These are phyloP conservation scores for Naganishia sp. DNA, from an alignment of 1,284 basidiomycete species.

Conservation along the genomic window DNA sequence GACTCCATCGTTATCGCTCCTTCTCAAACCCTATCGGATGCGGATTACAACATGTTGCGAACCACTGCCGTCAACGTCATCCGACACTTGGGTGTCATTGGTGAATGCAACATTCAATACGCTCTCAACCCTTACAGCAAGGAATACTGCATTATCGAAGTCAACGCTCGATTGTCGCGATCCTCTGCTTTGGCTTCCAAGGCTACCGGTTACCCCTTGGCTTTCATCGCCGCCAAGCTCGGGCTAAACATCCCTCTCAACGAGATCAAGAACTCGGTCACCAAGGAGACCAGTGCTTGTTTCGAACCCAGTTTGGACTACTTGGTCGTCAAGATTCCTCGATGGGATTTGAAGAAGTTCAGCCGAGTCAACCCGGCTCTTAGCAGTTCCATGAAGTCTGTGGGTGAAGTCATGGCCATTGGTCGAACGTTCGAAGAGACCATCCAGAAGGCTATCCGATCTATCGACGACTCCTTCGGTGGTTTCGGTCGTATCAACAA, in stretches of 20 bases:
- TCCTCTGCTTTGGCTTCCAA: conserved; percentile 98
- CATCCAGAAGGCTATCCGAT: conserved; percentile 94
- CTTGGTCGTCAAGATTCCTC: conserved; percentile 95
- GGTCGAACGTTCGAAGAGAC: conserved; percentile 98
- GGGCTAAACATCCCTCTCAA: conserved; percentile 95
- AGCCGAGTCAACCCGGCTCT: conserved; percentile 81
- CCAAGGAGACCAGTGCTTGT: conserved; percentile 93
- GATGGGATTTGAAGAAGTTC: conserved; percentile 99
- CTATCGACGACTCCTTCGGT: conserved; percentile 90
- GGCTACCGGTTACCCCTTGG: conserved; percentile 96
- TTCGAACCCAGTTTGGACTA: conserved; percentile 98
- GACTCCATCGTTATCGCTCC: conserved; percentile 99
- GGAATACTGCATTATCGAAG: conserved; percentile 99
- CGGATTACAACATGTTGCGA: conserved; percentile 97
- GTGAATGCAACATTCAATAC: conserved; percentile 98
- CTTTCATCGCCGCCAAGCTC: conserved; percentile 97
- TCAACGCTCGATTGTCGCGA: conserved; percentile 97
- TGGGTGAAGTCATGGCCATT: conserved; percentile 99
- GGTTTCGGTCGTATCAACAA: conserved; percentile 88
- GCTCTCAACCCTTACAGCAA: conserved; percentile 92
- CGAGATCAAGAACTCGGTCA: conserved; percentile 96
- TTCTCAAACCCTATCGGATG: conserved; percentile 95
- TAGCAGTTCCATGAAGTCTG: conserved; percentile 96
- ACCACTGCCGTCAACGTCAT: conserved; percentile 98
- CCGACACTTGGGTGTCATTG: conserved; percentile 93